Evolutionary conservation across 345 rosid genomes (phyloP).

Genomic region (Erysimum cheiranthoides): DNA sequence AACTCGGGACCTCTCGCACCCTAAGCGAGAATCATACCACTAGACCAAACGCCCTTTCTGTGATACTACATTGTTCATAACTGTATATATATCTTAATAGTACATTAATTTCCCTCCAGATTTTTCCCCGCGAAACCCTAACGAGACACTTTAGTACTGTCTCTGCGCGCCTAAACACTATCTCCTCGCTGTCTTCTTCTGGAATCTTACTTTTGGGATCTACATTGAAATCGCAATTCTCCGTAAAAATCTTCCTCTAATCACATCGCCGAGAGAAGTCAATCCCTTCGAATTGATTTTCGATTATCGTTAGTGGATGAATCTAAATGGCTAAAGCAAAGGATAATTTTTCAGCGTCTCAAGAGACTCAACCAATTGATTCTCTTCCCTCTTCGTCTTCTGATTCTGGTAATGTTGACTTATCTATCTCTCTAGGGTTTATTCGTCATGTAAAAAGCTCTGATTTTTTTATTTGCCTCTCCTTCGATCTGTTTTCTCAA

Average conservation of each 20-base stretch:
- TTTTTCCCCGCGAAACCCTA: constrained; percentile 42
- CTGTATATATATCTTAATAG: too few relatives aligned
- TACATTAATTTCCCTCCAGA: constrained; percentile 27
- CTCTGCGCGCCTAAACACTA: constrained; percentile 33
- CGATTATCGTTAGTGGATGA: constrained; percentile 26
- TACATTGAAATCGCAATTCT: neutral
- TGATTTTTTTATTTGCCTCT: neutral
- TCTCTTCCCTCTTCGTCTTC: constrained; percentile 43
- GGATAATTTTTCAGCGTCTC: constrained; percentile 17
- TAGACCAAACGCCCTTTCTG: constrained; percentile 82
- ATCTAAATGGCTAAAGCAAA: constrained; percentile 40
- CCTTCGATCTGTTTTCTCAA: neutral
- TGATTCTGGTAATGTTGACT: constrained; percentile 39
- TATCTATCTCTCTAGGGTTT: constrained; percentile 5
- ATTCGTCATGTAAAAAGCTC: neutral
- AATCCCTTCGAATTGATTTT: constrained; percentile 7
- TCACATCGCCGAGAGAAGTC: constrained; percentile 4
- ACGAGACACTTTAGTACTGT: constrained; percentile 29
- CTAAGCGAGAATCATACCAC: constrained; percentile 95
- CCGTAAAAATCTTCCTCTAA: neutral
- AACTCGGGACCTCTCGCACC: constrained; percentile 89
- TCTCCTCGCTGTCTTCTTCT: constrained; percentile 14
- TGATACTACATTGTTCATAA: too few relatives aligned
- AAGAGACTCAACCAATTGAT: constrained; percentile 49
- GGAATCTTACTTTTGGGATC: constrained; percentile 11